phyloP scores from a whole-genome alignment of 2,329 filamentous ascomycete genomes.

The Calonectria montana region DNA sequence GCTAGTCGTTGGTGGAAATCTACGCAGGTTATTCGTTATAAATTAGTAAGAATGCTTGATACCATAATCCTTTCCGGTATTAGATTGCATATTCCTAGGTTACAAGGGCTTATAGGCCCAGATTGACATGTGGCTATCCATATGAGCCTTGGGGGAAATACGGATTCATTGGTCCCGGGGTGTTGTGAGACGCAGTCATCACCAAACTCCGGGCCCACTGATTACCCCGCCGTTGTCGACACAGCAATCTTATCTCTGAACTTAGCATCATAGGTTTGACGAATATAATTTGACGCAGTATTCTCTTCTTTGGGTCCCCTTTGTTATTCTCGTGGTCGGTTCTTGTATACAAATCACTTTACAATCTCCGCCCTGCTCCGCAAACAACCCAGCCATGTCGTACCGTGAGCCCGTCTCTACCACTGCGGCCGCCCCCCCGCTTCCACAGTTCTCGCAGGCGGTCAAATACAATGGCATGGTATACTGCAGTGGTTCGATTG shows the following conservation, averaged over 20 bases:
- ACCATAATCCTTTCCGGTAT: too few relatives aligned
- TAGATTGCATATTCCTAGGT: too few relatives aligned
- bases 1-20: background rate
- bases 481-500: constrained; percentile 74
- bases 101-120: too few relatives aligned
- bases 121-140: too few relatives aligned
- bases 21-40: too few relatives aligned
- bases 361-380: background rate
- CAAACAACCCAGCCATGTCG: background rate
- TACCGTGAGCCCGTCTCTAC: background rate
- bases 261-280: background rate
- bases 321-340: background rate
- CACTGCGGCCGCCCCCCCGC: constrained; percentile 44
- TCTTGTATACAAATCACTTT: background rate
- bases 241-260: background rate
- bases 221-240: background rate
- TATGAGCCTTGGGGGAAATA: too few relatives aligned
- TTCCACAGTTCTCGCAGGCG: constrained; percentile 69
- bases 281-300: background rate
- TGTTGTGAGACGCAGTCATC: too few relatives aligned
- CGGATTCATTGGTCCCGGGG: too few relatives aligned
- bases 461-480: constrained; percentile 73
- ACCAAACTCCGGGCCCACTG: too few relatives aligned
- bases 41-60: too few relatives aligned
- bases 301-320: background rate